Evolutionary conservation across 1,284 basidiomycete genomes (phyloP).

Genomic region (Dichomitus squalens): DNA sequence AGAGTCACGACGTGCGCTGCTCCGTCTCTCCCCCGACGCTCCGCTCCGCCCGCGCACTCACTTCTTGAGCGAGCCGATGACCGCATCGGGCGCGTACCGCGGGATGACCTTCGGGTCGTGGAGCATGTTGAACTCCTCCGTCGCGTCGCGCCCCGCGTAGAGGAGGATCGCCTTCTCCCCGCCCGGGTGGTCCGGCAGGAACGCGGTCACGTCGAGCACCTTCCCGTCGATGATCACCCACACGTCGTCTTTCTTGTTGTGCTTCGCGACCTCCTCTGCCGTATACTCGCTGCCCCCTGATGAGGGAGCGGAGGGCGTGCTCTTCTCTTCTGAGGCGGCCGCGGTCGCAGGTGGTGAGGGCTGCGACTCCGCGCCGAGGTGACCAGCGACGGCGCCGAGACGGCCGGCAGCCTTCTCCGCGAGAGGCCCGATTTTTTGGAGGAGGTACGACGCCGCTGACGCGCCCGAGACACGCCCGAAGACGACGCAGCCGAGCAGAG

Average conservation of each 20-base stretch:
- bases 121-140: slow-evolving; percentile 91
- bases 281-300: slow-evolving; percentile 47
- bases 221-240: slow-evolving; percentile 91
- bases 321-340: slow-evolving; percentile 29
- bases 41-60: slow-evolving; percentile 33
- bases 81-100: slow-evolving; percentile 75
- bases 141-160: slow-evolving; percentile 92
- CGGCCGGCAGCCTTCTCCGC: slow-evolving; percentile 76
- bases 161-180: slow-evolving; percentile 89
- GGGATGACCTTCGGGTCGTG: slow-evolving; percentile 85
- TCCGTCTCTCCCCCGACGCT: neutral
- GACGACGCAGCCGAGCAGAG: slow-evolving; percentile 97
- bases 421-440: slow-evolving; percentile 34
- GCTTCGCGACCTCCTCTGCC: slow-evolving; percentile 81
- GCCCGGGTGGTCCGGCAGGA: slow-evolving; percentile 86
- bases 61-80: slow-evolving; percentile 78
- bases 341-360: slow-evolving; percentile 46
- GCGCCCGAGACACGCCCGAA: slow-evolving; percentile 96
- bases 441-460: slow-evolving; percentile 58
- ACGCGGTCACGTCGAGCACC: slow-evolving; percentile 84
- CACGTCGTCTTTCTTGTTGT: slow-evolving; percentile 86
- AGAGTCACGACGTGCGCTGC: neutral
- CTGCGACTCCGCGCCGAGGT: slow-evolving; percentile 60
- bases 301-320: slow-evolving; percentile 13
- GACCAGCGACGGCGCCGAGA: slow-evolving; percentile 77